Conservation (phyloP, 305 asterid genomes). For the Fraxinus platypoda region DNA sequence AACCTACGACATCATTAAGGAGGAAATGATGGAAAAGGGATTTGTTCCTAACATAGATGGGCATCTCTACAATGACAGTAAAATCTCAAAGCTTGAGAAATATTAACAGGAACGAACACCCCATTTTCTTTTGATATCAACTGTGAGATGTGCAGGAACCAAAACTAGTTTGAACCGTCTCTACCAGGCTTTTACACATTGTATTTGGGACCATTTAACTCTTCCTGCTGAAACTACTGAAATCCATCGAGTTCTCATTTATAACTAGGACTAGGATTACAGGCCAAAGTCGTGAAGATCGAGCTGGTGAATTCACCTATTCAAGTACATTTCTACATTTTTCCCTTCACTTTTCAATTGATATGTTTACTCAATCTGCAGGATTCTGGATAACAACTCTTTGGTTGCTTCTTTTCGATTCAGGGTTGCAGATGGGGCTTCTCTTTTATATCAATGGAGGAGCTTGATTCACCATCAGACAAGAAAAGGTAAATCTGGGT, state of each 20-base stretch:
- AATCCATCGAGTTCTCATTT: neutral
- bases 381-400: neutral
- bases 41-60: slow-evolving; percentile 81
- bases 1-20: slow-evolving; percentile 70
- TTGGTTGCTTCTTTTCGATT: neutral
- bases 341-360: neutral
- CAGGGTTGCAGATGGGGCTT: neutral
- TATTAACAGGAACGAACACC: neutral
- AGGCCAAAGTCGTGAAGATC: neutral
- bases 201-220: neutral
- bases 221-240: neutral
- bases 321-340: neutral
- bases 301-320: neutral
- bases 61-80: slow-evolving; percentile 53
- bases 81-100: slow-evolving; percentile 26
- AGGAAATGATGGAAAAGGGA: slow-evolving; percentile 83
- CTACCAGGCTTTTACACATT: neutral
- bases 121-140: neutral
- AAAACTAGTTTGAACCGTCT: neutral
- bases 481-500: neutral
- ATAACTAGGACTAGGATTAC: neutral
- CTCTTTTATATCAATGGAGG: neutral
- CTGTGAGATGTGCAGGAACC: slow-evolving; percentile 4
- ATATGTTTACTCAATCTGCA: neutral
- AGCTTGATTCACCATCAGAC: neutral